Base-by-base conservation (phyloP, 805 yeast species). In the Lachancea waltii region DNA sequence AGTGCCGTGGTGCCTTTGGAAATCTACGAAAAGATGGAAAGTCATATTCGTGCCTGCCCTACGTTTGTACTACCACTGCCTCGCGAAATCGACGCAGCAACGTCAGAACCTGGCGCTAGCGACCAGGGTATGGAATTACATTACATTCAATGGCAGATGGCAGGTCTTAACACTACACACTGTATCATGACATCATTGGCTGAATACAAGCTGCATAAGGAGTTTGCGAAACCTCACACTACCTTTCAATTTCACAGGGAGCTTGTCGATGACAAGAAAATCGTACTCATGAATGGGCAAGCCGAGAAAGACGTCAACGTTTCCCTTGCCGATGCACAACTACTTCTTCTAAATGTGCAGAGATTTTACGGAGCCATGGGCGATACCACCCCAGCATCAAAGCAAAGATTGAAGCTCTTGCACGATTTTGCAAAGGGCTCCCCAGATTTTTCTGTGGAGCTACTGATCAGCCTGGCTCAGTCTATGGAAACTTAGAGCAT, bases 181-280 rank as follows among this genome's bases (percentile, higher is more conserved):
- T 85, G 95, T 56, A 72, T 92, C 73, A 69, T 92, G 50, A 92
- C 98, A 2, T 79, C 96, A 0, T 70, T 92, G 46, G 89, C 92
- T 1, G 97, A 92, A 62, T 92, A 77, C 63, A 87, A 90, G 60
- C 70, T 87, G 20, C 96, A 90, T 55, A 77, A 75, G 40, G 97
- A 90, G 56, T 92, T 70, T 61, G 95, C 98, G 7, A 81, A 85
- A 56, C 97, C 98, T 1, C 97, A 92, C 60, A 86, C 97, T 0
- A 85, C 95, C 0, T 67, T 92, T 45, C 76, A 79, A 61, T 83
- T 90, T 68, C 97, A 90, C 64, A 76, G 80, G 30, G 96, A 92
- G 40, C 63, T 90, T 35, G 65, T 64, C 4, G 61, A 68, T 0
- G 69, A 70, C 11, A 80, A 84, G 45, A 77, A 69, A 0, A 41